Conservation (phyloP, 495 filamentous ascomycete genomes). For the Halenospora varia region DNA sequence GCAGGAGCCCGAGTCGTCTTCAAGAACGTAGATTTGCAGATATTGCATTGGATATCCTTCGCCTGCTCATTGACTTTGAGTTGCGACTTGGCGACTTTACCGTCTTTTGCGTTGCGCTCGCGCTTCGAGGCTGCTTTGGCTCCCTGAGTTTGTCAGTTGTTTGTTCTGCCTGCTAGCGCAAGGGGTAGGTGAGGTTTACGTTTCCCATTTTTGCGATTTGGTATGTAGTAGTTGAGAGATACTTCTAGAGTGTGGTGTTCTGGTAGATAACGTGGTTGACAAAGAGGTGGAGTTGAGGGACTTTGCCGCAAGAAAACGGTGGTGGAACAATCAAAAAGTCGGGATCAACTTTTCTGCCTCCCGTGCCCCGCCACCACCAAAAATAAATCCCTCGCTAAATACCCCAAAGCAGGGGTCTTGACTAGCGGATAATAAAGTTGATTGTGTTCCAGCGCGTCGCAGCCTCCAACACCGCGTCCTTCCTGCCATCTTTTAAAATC, state of each 20-base stretch:
- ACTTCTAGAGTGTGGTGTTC: no score
- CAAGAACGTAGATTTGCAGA: slow-evolving; percentile 54
- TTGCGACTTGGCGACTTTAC: slow-evolving; percentile 45
- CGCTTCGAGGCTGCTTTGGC: slow-evolving; percentile 56
- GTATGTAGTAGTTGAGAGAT: background rate
- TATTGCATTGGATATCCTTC: slow-evolving; percentile 52
- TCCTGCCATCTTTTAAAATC: slow-evolving; percentile 7
- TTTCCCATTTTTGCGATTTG: slow-evolving; percentile 42
- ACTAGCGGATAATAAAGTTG: background rate
- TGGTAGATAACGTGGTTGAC: background rate
- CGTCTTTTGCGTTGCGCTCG: slow-evolving; percentile 48
- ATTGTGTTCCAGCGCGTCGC: background rate
- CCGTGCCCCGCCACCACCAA: no score
- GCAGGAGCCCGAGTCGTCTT: slow-evolving; percentile 49
- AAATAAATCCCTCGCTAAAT: background rate
- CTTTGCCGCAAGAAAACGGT: background rate
- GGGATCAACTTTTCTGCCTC: background rate
- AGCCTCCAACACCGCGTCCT: background rate
- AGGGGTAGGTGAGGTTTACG: slow-evolving; percentile 31
- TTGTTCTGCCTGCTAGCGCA: background rate
- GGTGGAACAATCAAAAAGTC: background rate
- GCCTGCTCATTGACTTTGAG: slow-evolving; percentile 49
- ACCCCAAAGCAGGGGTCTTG: background rate
- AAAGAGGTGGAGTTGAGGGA: background rate
- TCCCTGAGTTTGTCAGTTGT: slow-evolving; percentile 32